These are phyloP conservation scores for Schoenoplectus tabernaemontani DNA, from an alignment of 202 grass and related monocot species.

Conservation along the genomic window DNA sequence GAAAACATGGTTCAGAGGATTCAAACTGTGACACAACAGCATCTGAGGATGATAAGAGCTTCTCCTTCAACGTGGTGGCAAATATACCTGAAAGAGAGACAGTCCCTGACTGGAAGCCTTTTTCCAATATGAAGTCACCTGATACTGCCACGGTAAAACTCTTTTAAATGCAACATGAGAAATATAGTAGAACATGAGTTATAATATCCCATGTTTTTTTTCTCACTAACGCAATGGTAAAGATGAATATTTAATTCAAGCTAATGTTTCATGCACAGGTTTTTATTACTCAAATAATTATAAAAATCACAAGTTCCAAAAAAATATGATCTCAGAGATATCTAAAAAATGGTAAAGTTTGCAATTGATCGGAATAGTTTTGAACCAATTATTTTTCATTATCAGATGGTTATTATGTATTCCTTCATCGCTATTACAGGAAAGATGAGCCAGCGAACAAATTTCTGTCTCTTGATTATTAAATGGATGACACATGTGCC, in stretches of 20 bases:
- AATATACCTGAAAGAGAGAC: slow-evolving; percentile 53
- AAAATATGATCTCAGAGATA: background rate
- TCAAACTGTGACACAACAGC: slow-evolving; percentile 30
- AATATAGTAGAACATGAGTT: background rate
- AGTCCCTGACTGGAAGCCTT: slow-evolving; percentile 47
- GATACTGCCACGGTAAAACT: slow-evolving; percentile 46
- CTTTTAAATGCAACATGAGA: slow-evolving; percentile 1
- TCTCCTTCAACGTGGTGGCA: slow-evolving; percentile 71
- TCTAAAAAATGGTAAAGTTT: too few species aligned
- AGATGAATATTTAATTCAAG: background rate
- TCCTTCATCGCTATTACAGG: too few species aligned
- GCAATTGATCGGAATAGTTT: too few species aligned
- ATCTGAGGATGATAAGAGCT: slow-evolving; percentile 64
- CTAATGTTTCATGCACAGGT: background rate
- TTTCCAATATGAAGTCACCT: slow-evolving; percentile 31
- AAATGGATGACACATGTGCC: too few species aligned
- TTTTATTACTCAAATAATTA: background rate
- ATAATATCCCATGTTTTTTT: background rate
- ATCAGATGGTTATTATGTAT: too few species aligned
- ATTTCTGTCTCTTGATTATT: too few species aligned
- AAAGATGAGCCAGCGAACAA: too few species aligned
- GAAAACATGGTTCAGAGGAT: slow-evolving; percentile 29
- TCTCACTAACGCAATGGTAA: background rate
- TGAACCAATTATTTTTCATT: too few species aligned
- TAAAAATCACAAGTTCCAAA: slow-evolving; percentile 4